phyloP scores from a whole-genome alignment of 495 filamentous ascomycete genomes.

The Hypoxylon lienhwacheense region DNA sequence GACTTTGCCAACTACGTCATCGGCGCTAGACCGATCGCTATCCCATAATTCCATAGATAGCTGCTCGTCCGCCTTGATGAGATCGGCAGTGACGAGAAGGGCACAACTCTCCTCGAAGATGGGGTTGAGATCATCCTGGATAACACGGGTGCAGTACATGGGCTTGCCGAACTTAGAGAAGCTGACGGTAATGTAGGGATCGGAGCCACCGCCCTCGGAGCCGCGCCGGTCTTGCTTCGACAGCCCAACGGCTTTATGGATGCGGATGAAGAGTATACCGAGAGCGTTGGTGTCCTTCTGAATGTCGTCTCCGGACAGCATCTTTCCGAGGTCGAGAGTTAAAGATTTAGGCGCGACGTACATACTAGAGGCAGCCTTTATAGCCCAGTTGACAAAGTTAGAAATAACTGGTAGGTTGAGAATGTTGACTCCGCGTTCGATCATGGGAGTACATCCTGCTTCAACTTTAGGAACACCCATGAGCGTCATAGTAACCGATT shows the following conservation, averaged over 20 bases:
- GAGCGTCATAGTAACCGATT: slow-evolving; percentile 87
- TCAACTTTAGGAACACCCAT: slow-evolving; percentile 89
- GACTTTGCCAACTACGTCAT: slow-evolving; percentile 92
- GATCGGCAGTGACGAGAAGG: slow-evolving; percentile 77
- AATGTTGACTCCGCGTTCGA: slow-evolving; percentile 85
- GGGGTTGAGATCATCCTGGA: slow-evolving; percentile 91
- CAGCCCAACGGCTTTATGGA: slow-evolving; percentile 81
- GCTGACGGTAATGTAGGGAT: slow-evolving; percentile 80
- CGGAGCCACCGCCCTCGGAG: slow-evolving; percentile 82
- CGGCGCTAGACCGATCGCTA: slow-evolving; percentile 81
- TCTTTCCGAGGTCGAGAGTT: slow-evolving; percentile 86
- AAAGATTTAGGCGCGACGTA: slow-evolving; percentile 97
- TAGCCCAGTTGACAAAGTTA: slow-evolving; percentile 97
- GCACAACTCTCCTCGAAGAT: slow-evolving; percentile 92
- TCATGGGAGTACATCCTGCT: slow-evolving; percentile 89
- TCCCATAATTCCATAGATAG: slow-evolving; percentile 95
- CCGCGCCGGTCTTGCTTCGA: slow-evolving; percentile 90
- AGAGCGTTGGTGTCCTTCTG: slow-evolving; percentile 83
- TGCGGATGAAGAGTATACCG: slow-evolving; percentile 87
- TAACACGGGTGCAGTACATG: slow-evolving; percentile 95
- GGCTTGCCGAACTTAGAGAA: slow-evolving; percentile 91
- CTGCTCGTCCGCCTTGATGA: slow-evolving; percentile 91
- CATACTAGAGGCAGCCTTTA: slow-evolving; percentile 79
- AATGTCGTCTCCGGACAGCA: slow-evolving; percentile 87
- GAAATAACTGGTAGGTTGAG: slow-evolving; percentile 91